Conservation (phyloP, 2,329 filamentous ascomycete species). For the Xylaria sp. region DNA sequence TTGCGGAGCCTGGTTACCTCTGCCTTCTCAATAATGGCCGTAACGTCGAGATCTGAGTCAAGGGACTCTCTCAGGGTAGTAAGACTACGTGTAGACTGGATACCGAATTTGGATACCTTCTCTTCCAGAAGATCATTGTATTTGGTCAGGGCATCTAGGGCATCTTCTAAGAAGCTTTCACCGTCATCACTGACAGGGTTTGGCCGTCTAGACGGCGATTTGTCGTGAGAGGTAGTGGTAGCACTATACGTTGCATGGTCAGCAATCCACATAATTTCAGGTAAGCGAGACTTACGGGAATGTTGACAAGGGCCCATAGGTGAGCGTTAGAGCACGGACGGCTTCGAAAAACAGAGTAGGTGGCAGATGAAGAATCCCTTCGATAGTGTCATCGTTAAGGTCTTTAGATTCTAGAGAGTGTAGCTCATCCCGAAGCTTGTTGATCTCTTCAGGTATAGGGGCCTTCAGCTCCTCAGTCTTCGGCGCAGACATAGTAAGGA, state of each 20-base stretch:
- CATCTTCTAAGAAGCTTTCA: conserved; percentile 18
- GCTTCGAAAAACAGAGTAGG: conserved; percentile 23
- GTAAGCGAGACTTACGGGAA: conserved; percentile 24
- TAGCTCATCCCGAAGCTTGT: conserved; percentile 31
- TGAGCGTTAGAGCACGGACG: conserved; percentile 6
- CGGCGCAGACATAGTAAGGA: conserved; percentile 21
- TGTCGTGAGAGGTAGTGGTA: not conserved
- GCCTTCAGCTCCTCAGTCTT: not conserved
- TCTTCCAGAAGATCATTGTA: conserved; percentile 38
- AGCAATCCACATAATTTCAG: not conserved
- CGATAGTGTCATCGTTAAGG: conserved; percentile 11
- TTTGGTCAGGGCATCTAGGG: conserved; percentile 9
- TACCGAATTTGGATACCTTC: conserved; percentile 32
- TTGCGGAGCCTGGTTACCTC: conserved; percentile 16
- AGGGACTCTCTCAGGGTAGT: conserved; percentile 21
- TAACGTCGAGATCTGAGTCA: conserved; percentile 1
- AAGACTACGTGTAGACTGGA: conserved; percentile 31
- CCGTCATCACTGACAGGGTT: conserved; percentile 27
- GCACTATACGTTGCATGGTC: conserved; percentile 11
- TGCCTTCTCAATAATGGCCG: conserved; percentile 1
- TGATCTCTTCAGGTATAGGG: conserved; percentile 19
- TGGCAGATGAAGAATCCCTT: conserved; percentile 24
- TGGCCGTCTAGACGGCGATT: not conserved
- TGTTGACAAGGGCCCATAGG: conserved; percentile 27
- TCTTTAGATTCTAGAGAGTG: conserved; percentile 5